A percentile compares a stretch with the other conserved stretches of the same genome.
These are phyloP conservation scores for Fusarium pininemorale DNA, from an alignment of 2,329 filamentous ascomycete species.

Conservation along the genomic window DNA sequence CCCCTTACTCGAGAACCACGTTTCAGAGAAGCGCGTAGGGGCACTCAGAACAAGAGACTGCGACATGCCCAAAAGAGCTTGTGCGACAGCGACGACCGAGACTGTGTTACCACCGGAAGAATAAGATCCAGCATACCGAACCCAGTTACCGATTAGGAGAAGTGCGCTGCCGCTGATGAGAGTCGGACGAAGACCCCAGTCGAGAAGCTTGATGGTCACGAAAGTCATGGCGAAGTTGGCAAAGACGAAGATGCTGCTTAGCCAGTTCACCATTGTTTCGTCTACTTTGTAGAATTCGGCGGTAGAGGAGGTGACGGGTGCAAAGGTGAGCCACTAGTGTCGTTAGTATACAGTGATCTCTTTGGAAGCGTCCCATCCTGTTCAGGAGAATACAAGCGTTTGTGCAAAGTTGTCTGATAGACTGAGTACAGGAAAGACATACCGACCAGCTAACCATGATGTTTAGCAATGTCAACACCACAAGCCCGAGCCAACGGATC, in stretches of 20 bases:
- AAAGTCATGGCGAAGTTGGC: neutral
- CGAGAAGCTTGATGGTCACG: neutral
- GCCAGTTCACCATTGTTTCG: neutral
- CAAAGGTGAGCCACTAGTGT: neutral
- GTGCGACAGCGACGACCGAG: neutral
- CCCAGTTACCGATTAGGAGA: neutral
- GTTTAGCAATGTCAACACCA: neutral
- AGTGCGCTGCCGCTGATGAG: neutral
- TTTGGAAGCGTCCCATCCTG: rapidly evolving
- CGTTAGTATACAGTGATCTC: rapidly evolving
- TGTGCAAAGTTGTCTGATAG: neutral
- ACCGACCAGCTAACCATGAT: neutral
- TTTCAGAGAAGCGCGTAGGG: neutral
- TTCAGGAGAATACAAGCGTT: rapidly evolving
- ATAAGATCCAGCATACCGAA: neutral
- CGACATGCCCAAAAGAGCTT: neutral
- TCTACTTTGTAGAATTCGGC: rapidly evolving
- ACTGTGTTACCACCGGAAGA: neutral
- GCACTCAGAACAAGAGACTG: neutral
- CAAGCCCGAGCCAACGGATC: neutral
- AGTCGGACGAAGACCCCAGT: neutral
- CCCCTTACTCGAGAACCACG: neutral
- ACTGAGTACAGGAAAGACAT: neutral
- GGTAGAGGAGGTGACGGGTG: neutral
- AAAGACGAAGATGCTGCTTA: neutral